phyloP scores from a whole-genome alignment of 1,139 yeast species.

The Geotrichum fermentans region DNA sequence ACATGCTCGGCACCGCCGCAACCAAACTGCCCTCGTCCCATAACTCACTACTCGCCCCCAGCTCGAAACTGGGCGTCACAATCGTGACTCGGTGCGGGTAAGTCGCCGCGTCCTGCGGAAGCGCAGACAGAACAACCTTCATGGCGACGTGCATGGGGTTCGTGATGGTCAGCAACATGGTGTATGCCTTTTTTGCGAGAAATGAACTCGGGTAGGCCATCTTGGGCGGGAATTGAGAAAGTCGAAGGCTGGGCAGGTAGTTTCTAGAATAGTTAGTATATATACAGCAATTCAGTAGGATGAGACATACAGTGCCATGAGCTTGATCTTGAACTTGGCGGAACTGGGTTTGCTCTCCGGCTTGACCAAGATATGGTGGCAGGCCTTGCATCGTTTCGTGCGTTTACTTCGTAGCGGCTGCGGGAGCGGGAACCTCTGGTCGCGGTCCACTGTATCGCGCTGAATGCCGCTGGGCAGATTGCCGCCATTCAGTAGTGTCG shows the following conservation, averaged over 20 bases:
- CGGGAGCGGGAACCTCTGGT: constrained; percentile 25
- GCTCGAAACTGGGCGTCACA: constrained; percentile 26
- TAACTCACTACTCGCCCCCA: constrained; percentile 30
- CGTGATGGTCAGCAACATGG: constrained; percentile 27
- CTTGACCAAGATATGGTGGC: constrained; percentile 30
- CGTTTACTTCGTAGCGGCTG: constrained; percentile 29
- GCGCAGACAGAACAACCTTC: constrained; percentile 29
- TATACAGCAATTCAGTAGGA: neutral
- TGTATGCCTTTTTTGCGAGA: constrained; percentile 13
- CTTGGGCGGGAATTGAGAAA: constrained; percentile 20
- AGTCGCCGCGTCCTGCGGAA: constrained; percentile 8
- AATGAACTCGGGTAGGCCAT: constrained; percentile 20
- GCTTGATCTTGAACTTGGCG: constrained; percentile 26
- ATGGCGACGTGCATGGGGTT: constrained; percentile 29
- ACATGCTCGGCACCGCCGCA: constrained; percentile 29
- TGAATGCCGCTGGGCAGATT: constrained; percentile 1
- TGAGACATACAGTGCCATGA: constrained; percentile 27
- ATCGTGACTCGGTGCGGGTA: constrained; percentile 25
- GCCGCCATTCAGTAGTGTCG: neutral
- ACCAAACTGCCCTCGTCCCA: constrained; percentile 32
- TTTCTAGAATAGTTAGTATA: constrained; percentile 7
- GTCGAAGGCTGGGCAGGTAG: constrained; percentile 26
- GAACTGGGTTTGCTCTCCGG: constrained; percentile 33
- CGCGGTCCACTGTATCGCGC: constrained; percentile 14
- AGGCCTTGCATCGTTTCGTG: constrained; percentile 31